Conservation (phyloP, 257 asterid genomes). For the Prunella vulgaris region DNA sequence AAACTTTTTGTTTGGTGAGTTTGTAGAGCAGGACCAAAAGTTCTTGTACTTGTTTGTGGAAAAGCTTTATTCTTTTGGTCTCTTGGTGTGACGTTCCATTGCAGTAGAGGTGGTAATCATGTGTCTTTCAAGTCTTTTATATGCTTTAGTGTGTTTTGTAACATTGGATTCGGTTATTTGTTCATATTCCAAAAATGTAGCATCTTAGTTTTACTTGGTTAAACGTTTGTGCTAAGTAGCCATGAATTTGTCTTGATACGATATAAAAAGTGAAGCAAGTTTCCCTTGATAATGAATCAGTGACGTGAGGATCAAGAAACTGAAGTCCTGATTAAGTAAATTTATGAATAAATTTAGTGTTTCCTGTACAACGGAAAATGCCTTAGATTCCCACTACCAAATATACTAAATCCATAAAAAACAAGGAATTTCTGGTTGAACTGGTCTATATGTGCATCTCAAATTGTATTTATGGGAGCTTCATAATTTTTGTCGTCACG, state of each 20-base stretch:
- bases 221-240: not conserved
- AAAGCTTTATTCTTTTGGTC: not conserved
- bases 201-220: not conserved
- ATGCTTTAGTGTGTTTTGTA: not conserved
- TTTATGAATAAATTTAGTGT: not conserved
- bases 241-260: not conserved
- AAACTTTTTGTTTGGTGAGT: not conserved
- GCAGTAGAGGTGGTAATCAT: not conserved
- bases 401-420: not conserved
- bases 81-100: not conserved
- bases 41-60: conserved; percentile 6
- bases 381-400: not conserved
- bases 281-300: not conserved
- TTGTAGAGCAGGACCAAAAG: not conserved
- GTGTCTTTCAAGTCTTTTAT: not conserved
- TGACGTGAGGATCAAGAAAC: conserved; percentile 8
- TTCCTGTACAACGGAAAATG: conserved; percentile 5
- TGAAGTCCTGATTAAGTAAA: not conserved
- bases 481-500: conserved; percentile 12
- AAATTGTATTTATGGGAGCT: not conserved
- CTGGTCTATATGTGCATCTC: not conserved
- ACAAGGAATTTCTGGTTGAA: not conserved
- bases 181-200: not conserved
- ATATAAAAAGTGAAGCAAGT: not conserved
- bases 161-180: not conserved